A percentile compares a stretch with the other conserved stretches of the same genome.
phyloP scores from a whole-genome alignment of 2,329 filamentous ascomycete genomes.

The Blastomyces percursus region DNA sequence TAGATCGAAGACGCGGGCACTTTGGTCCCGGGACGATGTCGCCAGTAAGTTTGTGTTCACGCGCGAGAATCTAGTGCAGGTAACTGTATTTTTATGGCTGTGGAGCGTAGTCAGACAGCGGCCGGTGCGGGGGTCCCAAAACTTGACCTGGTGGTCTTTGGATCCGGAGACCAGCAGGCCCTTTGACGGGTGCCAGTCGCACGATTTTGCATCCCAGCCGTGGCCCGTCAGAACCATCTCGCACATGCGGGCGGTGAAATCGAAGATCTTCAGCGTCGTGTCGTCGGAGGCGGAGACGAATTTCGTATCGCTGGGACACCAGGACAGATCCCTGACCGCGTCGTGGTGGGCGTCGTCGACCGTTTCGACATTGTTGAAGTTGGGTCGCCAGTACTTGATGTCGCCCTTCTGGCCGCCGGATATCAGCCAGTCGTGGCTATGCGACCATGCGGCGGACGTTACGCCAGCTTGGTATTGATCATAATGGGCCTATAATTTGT shows the following conservation, averaged over 20 bases:
- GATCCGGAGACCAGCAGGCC: slow-evolving; percentile 90
- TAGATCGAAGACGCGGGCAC: slow-evolving; percentile 84
- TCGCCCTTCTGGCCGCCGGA: slow-evolving; percentile 91
- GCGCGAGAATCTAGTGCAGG: slow-evolving; percentile 81
- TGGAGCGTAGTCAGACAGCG: slow-evolving; percentile 88
- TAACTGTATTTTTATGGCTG: slow-evolving; percentile 95
- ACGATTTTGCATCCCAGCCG: slow-evolving; percentile 93
- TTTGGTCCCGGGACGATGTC: slow-evolving; percentile 86
- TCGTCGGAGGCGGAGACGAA: slow-evolving; percentile 96
- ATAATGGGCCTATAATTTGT: slow-evolving; percentile 57
- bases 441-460: slow-evolving; percentile 56
- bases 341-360: slow-evolving; percentile 77
- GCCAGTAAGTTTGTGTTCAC: slow-evolving; percentile 75
- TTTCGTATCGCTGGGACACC: slow-evolving; percentile 87
- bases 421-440: slow-evolving; percentile 93
- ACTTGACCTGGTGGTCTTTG: slow-evolving; percentile 93
- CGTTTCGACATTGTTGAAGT: slow-evolving; percentile 97
- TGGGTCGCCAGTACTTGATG: slow-evolving; percentile 98
- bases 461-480: slow-evolving; percentile 37
- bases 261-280: slow-evolving; percentile 85
- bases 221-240: slow-evolving; percentile 84
- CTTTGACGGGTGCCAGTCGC: slow-evolving; percentile 96
- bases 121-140: slow-evolving; percentile 92
- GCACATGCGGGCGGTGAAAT: slow-evolving; percentile 77
- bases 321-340: slow-evolving; percentile 80